Conservation (phyloP, 2,329 filamentous ascomycete species). For the Verticillium longisporum region DNA sequence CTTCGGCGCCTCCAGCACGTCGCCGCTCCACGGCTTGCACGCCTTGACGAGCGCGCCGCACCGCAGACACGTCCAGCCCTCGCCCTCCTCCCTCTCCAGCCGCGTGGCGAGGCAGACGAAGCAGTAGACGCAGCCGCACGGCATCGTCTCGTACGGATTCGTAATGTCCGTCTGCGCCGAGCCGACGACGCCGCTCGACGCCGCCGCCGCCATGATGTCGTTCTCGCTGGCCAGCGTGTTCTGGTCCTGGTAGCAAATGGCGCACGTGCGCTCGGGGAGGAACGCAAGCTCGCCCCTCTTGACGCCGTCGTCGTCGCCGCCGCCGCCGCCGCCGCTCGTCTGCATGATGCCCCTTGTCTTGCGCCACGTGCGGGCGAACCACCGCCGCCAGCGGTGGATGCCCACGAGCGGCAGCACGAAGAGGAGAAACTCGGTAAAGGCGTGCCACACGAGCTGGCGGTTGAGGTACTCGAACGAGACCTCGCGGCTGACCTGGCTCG, state of each 20-base stretch:
- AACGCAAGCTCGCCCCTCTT: conserved; percentile 71
- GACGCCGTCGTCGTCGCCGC: conserved; percentile 30
- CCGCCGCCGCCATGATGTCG: conserved; percentile 65
- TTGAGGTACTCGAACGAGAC: conserved; percentile 98
- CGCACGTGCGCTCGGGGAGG: conserved; percentile 87
- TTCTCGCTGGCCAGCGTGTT: conserved; percentile 68
- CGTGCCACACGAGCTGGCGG: conserved; percentile 96
- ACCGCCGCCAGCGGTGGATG: conserved; percentile 85
- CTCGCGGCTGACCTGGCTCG: conserved; percentile 78
- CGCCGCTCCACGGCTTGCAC: conserved; percentile 87
- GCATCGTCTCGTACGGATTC: conserved; percentile 87
- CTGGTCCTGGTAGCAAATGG: conserved; percentile 93
- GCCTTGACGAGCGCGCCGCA: conserved; percentile 80
- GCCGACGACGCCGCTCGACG: conserved; percentile 72
- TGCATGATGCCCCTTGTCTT: conserved; percentile 63
- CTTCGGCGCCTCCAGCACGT: conserved; percentile 61
- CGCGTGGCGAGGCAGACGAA: conserved; percentile 91
- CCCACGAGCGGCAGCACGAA: conserved; percentile 96
- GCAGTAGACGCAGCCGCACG: conserved; percentile 90
- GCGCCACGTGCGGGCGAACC: conserved; percentile 81
- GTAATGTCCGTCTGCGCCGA: conserved; percentile 90
- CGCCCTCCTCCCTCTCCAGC: conserved; percentile 86
- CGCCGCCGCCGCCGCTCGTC: conserved; percentile 24
- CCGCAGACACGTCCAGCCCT: conserved; percentile 86
- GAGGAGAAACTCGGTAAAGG: conserved; percentile 98